phyloP scores from a whole-genome alignment of 164 flowering plant species.

The Saururus chinensis region DNA sequence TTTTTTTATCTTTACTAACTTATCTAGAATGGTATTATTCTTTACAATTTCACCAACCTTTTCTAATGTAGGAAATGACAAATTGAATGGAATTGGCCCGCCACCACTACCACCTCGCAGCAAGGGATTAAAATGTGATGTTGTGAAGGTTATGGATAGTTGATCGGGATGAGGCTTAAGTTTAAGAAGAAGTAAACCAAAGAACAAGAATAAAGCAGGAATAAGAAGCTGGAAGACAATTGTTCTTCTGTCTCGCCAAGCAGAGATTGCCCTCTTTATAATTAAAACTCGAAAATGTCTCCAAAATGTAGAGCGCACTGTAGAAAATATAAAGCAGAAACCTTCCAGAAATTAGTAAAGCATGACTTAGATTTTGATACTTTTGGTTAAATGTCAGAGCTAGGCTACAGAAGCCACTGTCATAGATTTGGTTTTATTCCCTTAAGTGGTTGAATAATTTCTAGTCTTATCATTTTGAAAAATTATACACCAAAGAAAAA shows the following conservation, averaged over 20 bases:
- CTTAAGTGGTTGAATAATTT: no score
- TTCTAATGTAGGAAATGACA: constrained; percentile 52
- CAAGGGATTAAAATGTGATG: constrained; percentile 84
- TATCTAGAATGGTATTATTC: neutral
- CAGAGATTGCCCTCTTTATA: constrained; percentile 74
- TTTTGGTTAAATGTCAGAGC: constrained; percentile 19
- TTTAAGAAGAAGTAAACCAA: constrained; percentile 77
- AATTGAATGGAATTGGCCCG: constrained; percentile 92
- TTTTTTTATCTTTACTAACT: neutral
- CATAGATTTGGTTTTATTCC: constrained; percentile 26
- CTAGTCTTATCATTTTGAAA: no score
- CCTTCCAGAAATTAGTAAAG: constrained; percentile 26
- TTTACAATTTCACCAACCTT: constrained; percentile 30
- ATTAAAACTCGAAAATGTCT: constrained; percentile 71
- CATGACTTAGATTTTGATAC: constrained; percentile 24
- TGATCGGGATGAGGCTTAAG: constrained; percentile 98
- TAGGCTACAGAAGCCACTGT: constrained; percentile 21
- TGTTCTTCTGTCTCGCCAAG: constrained; percentile 80
- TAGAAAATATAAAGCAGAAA: constrained; percentile 22
- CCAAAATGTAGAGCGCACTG: constrained; percentile 64
- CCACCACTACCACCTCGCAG: constrained; percentile 90
- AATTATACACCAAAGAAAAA: no score
- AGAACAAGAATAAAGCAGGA: constrained; percentile 75
- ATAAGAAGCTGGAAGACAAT: constrained; percentile 86
- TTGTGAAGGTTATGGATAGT: constrained; percentile 67